A percentile compares a stretch with the other conserved stretches of the same genome.
These are phyloP conservation scores for Paecilomyces sp. DNA, from an alignment of 2,329 filamentous ascomycete species.

Conservation along the genomic window DNA sequence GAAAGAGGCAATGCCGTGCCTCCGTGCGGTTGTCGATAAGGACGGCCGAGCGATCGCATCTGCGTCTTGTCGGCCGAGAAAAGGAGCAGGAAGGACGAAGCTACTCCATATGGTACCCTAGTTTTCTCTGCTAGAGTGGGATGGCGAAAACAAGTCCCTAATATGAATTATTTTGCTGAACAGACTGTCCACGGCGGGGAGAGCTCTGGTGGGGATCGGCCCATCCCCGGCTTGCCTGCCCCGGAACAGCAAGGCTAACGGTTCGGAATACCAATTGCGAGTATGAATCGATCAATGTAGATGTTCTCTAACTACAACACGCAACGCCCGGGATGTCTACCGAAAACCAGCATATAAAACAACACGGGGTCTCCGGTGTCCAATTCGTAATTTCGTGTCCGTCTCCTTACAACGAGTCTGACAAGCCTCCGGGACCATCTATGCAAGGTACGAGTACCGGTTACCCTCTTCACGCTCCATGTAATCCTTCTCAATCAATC, in stretches of 20 bases:
- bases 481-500: slow-evolving; percentile 89
- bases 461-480: slow-evolving; percentile 69
- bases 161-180: too few relatives aligned
- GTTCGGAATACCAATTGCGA: background rate
- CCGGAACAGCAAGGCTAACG: background rate
- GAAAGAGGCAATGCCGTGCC: background rate
- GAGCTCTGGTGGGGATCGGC: background rate
- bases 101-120: too few relatives aligned
- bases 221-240: background rate
- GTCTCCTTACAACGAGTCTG: background rate
- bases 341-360: background rate
- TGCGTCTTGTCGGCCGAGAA: background rate
- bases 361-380: background rate
- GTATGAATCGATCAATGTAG: background rate
- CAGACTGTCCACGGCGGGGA: background rate
- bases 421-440: slow-evolving; percentile 1
- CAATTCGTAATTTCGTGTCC: background rate
- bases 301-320: background rate
- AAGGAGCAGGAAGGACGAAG: background rate
- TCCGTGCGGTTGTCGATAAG: background rate
- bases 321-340: background rate
- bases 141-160: too few relatives aligned
- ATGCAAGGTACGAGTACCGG: slow-evolving; percentile 65
- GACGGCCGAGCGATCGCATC: background rate
- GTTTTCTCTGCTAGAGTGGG: too few relatives aligned